Evolutionary conservation across 108 stramenopile genomes (phyloP).

Genomic region (Mayamaea pseudoterrestris): DNA sequence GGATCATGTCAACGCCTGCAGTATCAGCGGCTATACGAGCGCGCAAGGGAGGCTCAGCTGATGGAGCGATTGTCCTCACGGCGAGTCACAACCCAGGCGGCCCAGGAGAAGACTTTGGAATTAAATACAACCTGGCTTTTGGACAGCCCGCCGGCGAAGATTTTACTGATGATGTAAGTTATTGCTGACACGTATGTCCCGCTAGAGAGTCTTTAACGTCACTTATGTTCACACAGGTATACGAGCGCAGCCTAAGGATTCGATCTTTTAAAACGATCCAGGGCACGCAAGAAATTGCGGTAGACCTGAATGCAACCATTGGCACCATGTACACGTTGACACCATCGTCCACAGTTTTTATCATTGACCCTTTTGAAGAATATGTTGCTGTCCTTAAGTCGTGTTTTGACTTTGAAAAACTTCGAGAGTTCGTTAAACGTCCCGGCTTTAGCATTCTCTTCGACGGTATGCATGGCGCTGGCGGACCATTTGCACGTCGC

Average conservation of each 20-base stretch:
- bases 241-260: constrained; percentile 51
- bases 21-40: constrained; percentile 83
- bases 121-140: constrained; percentile 92
- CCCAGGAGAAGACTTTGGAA: constrained; percentile 95
- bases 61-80: constrained; percentile 90
- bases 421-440: constrained; percentile 56
- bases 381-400: constrained; percentile 76
- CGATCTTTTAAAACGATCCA: constrained; percentile 52
- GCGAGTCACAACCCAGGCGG: constrained; percentile 99
- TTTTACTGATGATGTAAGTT: constrained; percentile 87
- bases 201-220: background rate
- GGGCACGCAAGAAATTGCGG: constrained; percentile 30
- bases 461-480: constrained; percentile 99
- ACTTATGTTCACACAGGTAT: constrained; percentile 27
- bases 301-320: constrained; percentile 48
- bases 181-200: background rate
- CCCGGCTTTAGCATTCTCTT: constrained; percentile 83
- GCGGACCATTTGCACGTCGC: constrained; percentile 87
- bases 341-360: constrained; percentile 53
- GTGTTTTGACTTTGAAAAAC: constrained; percentile 91
- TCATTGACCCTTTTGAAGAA: constrained; percentile 73
- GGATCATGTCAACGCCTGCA: constrained; percentile 92
- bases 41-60: constrained; percentile 49
- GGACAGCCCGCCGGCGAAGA: constrained; percentile 96
- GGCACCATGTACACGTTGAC: constrained; percentile 54